These are phyloP conservation scores for Linum tenue DNA, from an alignment of 345 rosid genomes.

Conservation along the genomic window DNA sequence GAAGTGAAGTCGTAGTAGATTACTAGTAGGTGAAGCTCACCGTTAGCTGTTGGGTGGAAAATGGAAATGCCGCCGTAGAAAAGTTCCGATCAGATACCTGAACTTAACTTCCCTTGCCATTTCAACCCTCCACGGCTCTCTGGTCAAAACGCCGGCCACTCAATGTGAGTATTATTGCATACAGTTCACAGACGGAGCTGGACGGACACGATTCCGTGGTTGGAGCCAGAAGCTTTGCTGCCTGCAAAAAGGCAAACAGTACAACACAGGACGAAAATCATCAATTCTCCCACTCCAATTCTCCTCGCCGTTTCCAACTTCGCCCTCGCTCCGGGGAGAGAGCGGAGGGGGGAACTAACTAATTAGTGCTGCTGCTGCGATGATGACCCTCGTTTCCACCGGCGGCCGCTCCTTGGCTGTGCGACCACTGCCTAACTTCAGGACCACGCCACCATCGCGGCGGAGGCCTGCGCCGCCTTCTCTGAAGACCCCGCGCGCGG, in stretches of 20 bases:
- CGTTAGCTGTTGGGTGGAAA: neutral
- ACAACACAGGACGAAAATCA: neutral
- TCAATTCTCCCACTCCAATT: neutral
- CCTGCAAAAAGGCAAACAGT: neutral
- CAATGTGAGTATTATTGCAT: neutral
- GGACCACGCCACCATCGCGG: neutral
- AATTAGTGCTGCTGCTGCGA: neutral
- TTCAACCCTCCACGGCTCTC: neutral
- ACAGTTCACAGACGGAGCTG: too few species aligned
- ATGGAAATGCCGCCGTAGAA: neutral
- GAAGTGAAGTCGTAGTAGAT: neutral
- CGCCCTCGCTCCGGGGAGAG: too few species aligned
- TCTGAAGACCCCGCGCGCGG: constrained; percentile 17
- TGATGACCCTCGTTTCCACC: constrained; percentile 13
- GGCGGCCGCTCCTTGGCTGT: constrained; percentile 8
- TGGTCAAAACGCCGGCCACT: neutral
- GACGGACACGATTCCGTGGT: neutral
- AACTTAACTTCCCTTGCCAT: neutral
- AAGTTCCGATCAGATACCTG: neutral
- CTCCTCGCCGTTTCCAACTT: too few species aligned
- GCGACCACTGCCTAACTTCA: neutral
- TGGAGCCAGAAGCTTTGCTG: neutral
- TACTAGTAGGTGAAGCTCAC: neutral
- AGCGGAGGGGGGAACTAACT: too few species aligned
- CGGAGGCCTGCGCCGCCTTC: neutral